A percentile compares a stretch with the other conserved stretches of the same genome.
These are phyloP conservation scores for Paraurostyla sp. DNA, from an alignment of 73 alveolate genomes.

Conservation along the genomic window DNA sequence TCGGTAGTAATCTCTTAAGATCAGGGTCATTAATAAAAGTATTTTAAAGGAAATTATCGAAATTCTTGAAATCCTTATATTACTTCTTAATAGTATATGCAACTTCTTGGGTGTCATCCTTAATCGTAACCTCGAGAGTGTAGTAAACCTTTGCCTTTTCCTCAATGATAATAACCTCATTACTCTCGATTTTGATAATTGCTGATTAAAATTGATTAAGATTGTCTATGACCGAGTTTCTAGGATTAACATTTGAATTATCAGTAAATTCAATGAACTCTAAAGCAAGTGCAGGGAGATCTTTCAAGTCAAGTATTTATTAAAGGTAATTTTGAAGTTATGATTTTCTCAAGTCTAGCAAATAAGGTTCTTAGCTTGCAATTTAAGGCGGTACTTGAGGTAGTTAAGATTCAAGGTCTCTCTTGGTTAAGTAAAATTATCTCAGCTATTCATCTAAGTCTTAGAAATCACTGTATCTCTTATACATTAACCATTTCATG, in stretches of 20 bases:
- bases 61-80: slow-evolving; percentile 37
- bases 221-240: not conserved
- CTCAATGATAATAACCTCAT: slow-evolving; percentile 24
- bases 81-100: not conserved
- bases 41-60: not conserved
- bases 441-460: not conserved
- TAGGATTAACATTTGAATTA: not conserved
- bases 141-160: slow-evolving; percentile 28
- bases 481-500: not conserved
- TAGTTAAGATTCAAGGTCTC: not conserved
- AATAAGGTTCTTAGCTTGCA: not conserved
- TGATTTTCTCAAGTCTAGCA: not conserved
- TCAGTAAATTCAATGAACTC: slow-evolving; percentile 24
- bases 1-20: not conserved
- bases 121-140: not conserved
- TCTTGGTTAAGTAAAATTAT: not conserved
- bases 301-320: not conserved
- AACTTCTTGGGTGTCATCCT: not conserved
- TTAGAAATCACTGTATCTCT: slow-evolving; percentile 25
- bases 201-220: not conserved
- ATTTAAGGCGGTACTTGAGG: slow-evolving; percentile 44
- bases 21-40: slow-evolving; percentile 42
- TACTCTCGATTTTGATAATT: not conserved
- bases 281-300: not conserved
- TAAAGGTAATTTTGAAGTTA: not conserved